A percentile compares a stretch with the other conserved stretches of the same genome.
Evolutionary conservation across 208 protist species (phyloP).

Genomic region (Vickermania ingenoplastis): DNA sequence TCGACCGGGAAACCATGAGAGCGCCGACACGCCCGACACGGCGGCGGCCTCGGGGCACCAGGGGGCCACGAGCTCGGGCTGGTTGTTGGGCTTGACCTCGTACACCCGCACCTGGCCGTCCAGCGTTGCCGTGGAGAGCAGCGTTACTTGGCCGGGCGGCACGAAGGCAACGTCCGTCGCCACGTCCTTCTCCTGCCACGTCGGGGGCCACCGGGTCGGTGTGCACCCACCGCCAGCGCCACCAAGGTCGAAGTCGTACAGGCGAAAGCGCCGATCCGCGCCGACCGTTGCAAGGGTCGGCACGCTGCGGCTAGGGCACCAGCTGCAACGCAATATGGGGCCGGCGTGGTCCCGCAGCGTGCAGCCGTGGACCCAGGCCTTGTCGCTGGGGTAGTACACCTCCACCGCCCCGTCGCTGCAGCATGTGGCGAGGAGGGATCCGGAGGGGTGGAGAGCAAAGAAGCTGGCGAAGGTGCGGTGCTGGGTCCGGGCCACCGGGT

Average conservation of each 20-base stretch:
- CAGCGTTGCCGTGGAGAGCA: slow-evolving; percentile 79
- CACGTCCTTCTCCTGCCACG: slow-evolving; percentile 79
- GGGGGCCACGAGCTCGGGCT: slow-evolving; percentile 4
- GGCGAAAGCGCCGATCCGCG: slow-evolving; percentile 77
- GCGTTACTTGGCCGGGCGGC: slow-evolving; percentile 63
- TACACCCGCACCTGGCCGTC: slow-evolving; percentile 83
- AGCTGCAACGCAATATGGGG: slow-evolving; percentile 66
- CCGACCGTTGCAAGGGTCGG: slow-evolving; percentile 73
- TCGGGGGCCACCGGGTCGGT: slow-evolving; percentile 42
- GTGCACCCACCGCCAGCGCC: slow-evolving; percentile 34
- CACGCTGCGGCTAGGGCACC: slow-evolving; percentile 76
- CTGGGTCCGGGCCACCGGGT: slow-evolving; percentile 32
- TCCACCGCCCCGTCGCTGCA: slow-evolving; percentile 82
- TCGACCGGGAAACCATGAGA: slow-evolving; percentile 78
- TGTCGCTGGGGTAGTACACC: slow-evolving; percentile 36
- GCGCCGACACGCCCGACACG: slow-evolving; percentile 51
- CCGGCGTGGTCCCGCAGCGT: slow-evolving; percentile 68
- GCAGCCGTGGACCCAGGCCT: slow-evolving; percentile 54
- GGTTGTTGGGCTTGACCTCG: slow-evolving; percentile 33
- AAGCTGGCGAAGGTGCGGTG: slow-evolving; percentile 80
- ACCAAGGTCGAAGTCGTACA: slow-evolving; percentile 70
- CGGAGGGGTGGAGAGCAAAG: slow-evolving; percentile 69
- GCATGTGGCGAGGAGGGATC: slow-evolving; percentile 69
- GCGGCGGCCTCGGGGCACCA: slow-evolving; percentile 10
- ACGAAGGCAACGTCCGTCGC: slow-evolving; percentile 86